Evolutionary conservation across 2,329 filamentous ascomycete genomes (phyloP).

Genomic region (Pseudogymnoascus sp.): DNA sequence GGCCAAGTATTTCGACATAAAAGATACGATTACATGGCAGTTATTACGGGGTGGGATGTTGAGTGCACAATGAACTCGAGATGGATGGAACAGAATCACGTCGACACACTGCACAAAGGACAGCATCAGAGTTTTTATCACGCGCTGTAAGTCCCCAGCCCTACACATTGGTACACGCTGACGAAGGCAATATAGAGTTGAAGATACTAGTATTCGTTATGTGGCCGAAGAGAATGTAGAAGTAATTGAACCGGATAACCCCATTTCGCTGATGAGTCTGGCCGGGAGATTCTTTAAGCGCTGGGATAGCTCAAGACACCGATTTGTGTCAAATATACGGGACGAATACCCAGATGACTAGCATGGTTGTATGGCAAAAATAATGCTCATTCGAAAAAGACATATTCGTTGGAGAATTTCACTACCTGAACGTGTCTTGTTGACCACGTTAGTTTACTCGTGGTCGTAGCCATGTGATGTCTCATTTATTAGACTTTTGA

Average conservation of each 20-base stretch:
- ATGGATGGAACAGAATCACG: constrained; percentile 55
- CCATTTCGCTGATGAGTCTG: constrained; percentile 53
- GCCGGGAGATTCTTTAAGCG: constrained; percentile 85
- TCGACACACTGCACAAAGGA: constrained; percentile 51
- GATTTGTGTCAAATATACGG: constrained; percentile 74
- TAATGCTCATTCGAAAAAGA: not conserved
- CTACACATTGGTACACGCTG: constrained; percentile 12
- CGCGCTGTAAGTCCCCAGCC: constrained; percentile 57
- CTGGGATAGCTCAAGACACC: constrained; percentile 58
- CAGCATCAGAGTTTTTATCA: constrained; percentile 71
- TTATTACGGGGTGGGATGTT: constrained; percentile 75
- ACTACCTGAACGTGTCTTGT: not conserved
- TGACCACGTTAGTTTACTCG: not conserved
- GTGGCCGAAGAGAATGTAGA: constrained; percentile 76
- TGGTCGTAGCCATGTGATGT: not conserved
- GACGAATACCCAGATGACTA: constrained; percentile 85
- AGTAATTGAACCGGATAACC: constrained; percentile 44
- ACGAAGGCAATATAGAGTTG: constrained; percentile 40
- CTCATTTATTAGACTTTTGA: constrained; percentile 36
- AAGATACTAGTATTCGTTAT: constrained; percentile 62
- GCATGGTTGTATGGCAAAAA: constrained; percentile 5
- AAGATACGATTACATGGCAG: constrained; percentile 68
- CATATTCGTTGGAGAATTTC: not conserved
- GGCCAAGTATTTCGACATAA: constrained; percentile 80
- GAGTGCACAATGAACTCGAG: constrained; percentile 47